Conservation (phyloP, 2,329 filamentous ascomycete species). For the Blumeria hordei region DNA sequence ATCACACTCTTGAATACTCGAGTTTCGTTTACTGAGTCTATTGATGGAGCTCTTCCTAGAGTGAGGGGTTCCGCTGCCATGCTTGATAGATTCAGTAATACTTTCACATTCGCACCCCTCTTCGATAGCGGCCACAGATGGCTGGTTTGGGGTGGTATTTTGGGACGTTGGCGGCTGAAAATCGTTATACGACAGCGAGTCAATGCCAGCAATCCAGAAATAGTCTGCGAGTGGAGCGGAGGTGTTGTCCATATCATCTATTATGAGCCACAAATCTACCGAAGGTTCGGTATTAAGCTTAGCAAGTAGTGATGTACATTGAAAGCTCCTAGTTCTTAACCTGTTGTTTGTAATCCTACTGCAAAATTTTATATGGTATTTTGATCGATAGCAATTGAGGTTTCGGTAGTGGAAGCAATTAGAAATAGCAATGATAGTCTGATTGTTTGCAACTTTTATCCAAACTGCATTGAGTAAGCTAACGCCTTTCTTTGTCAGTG, state of each 20-base stretch:
- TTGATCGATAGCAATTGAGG: too few relatives aligned
- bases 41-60: slow-evolving; percentile 36
- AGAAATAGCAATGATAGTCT: too few relatives aligned
- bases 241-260: slow-evolving; percentile 17
- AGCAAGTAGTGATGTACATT: slow-evolving; percentile 6
- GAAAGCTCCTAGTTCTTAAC: slow-evolving; percentile 1
- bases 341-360: too few relatives aligned
- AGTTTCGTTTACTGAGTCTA: slow-evolving; percentile 26
- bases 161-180: slow-evolving; percentile 13
- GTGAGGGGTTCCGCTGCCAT: slow-evolving; percentile 22
- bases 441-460: too few relatives aligned
- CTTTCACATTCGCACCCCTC: slow-evolving; percentile 29
- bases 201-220: slow-evolving; percentile 53
- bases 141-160: slow-evolving; percentile 8
- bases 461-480: too few relatives aligned
- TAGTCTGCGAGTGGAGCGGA: slow-evolving; percentile 47
- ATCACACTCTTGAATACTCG: slow-evolving; percentile 27
- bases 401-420: too few relatives aligned
- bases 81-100: slow-evolving; percentile 6
- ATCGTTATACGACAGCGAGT: slow-evolving; percentile 41
- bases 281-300: slow-evolving; percentile 1
- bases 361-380: too few relatives aligned
- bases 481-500: too few relatives aligned
- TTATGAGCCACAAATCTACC: slow-evolving; percentile 3
- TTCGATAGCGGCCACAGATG: slow-evolving; percentile 29